Conservation (phyloP, 805 yeast species). For the Saccharomycopsis guyanensis region DNA sequence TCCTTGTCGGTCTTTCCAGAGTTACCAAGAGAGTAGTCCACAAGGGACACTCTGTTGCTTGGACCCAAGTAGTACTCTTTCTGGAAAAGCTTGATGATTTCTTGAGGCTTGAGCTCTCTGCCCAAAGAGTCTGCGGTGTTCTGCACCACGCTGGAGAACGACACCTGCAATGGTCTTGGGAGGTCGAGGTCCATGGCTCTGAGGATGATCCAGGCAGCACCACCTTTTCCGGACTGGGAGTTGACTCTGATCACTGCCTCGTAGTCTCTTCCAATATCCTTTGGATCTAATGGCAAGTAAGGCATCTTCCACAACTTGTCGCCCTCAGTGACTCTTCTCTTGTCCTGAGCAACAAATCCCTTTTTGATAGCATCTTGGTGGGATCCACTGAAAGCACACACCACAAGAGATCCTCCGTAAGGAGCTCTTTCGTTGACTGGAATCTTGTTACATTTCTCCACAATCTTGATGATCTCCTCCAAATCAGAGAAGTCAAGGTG, state of each 20-base stretch:
- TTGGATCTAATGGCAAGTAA: conserved; percentile 73
- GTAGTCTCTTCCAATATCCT: conserved; percentile 72
- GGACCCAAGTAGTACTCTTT: conserved; percentile 43
- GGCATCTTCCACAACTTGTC: conserved; percentile 60
- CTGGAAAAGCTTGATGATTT: conserved; percentile 52
- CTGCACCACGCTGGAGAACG: conserved; percentile 61
- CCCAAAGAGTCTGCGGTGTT: conserved; percentile 55
- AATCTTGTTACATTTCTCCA: conserved; percentile 71
- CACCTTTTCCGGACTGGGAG: conserved; percentile 85
- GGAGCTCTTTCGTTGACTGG: conserved; percentile 72
- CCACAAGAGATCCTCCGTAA: conserved; percentile 72
- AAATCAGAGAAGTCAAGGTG: conserved; percentile 64
- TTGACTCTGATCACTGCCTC: conserved; percentile 80
- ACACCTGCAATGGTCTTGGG: conserved; percentile 65
- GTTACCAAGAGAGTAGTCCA: conserved; percentile 36
- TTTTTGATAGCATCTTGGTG: conserved; percentile 68
- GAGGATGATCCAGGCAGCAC: conserved; percentile 76
- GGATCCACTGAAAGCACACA: conserved; percentile 70
- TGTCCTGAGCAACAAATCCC: conserved; percentile 50
- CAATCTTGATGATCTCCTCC: conserved; percentile 56
- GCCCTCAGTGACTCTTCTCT: conserved; percentile 38
- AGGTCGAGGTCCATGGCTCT: conserved; percentile 65
- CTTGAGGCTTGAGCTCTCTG: conserved; percentile 61
- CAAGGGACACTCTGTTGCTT: conserved; percentile 28
- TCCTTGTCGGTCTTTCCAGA: conserved; percentile 27